Base-by-base conservation (phyloP, 768 basidiomycete genomes). In the Astraeus odoratus region DNA sequence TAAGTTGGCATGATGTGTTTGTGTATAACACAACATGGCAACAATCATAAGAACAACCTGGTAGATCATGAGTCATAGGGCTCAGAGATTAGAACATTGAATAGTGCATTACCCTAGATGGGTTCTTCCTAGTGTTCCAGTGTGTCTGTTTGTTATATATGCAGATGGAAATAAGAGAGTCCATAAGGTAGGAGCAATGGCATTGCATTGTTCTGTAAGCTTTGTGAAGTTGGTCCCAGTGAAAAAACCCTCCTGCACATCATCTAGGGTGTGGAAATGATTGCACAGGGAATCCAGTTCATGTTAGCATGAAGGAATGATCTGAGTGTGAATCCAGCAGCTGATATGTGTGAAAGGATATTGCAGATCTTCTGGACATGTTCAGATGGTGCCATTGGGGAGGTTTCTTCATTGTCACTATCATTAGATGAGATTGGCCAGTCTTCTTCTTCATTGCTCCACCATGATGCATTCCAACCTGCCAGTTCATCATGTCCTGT, bases 21-120 rank as follows among this genome's bases (percentile, higher is more conserved):
- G 10, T 13, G 30, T 31, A n/a, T 31, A 31, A 31, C 30, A 31
- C 30, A 31, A 12, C 30, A 31, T 31, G 3, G 30, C 30, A 31
- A n/a, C n/a, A 31, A 31, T 31, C 30, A 31, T 31, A n/a, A 31
- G 30, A 5, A 31, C 30, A 31, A 31, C n/a, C 30, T 31, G 30
- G n/a, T n/a, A 31, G 30, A n/a, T n/a, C n/a, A n/a, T n/a, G n/a
- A 13, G 30, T 31, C 12, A 31, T 5, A 13, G 36, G 8, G 68
- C 47, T 0, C 64, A 15, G 31, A 59, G 49, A 47, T 68, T 68
- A 0, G 60, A 61, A 2, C 64, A 58, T 13, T 44, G 13, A 34
- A 22, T 36, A 49, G 33, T 25, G 30, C 24, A 49, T 39, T 25
- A 63, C 62, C 54, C 52, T 60, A 27, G 50, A 48, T 22, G 57